Conservation (phyloP, 78 protist species). For the Monocercomonoides exilis region DNA sequence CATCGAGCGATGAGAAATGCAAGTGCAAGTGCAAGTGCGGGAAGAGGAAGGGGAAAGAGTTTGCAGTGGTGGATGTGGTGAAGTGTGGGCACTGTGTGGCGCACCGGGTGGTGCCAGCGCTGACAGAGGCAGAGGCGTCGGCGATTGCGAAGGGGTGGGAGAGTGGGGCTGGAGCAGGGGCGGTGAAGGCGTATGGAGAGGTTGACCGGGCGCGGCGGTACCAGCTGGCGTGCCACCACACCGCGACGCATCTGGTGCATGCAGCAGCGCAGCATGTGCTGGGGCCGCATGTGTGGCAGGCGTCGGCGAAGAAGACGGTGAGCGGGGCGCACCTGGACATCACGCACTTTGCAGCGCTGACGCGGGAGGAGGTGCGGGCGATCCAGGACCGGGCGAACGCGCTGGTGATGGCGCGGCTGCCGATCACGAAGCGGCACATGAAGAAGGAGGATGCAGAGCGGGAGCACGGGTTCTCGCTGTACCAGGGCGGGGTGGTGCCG, state of each 20-base stretch:
- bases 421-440: background rate
- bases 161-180: too few relatives aligned
- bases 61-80: slow-evolving; percentile 5
- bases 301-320: too few relatives aligned
- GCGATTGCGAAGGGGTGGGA: too few relatives aligned
- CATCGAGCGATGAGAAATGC: too few relatives aligned
- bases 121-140: too few relatives aligned
- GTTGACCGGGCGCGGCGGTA: slow-evolving; percentile 13
- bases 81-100: background rate
- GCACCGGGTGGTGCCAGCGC: background rate
- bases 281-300: too few relatives aligned
- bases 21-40: too few relatives aligned
- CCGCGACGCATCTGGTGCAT: slow-evolving; percentile 33
- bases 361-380: background rate
- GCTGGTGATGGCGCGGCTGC: background rate
- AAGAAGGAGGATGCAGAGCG: slow-evolving; percentile 28
- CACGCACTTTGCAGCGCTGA: background rate
- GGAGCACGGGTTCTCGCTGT: slow-evolving; percentile 23
- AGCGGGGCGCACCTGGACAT: slow-evolving; percentile 17
- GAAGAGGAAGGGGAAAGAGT: too few relatives aligned
- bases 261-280: slow-evolving; percentile 25
- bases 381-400: slow-evolving; percentile 23
- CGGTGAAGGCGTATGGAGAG: background rate
- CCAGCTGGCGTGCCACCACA: slow-evolving; percentile 17
- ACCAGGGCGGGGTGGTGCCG: slow-evolving; percentile 40